Evolutionary conservation across 495 filamentous ascomycete species (phyloP), one percentile per base, ranked within the genome.

Genomic region (Thozetella sp.): DNA sequence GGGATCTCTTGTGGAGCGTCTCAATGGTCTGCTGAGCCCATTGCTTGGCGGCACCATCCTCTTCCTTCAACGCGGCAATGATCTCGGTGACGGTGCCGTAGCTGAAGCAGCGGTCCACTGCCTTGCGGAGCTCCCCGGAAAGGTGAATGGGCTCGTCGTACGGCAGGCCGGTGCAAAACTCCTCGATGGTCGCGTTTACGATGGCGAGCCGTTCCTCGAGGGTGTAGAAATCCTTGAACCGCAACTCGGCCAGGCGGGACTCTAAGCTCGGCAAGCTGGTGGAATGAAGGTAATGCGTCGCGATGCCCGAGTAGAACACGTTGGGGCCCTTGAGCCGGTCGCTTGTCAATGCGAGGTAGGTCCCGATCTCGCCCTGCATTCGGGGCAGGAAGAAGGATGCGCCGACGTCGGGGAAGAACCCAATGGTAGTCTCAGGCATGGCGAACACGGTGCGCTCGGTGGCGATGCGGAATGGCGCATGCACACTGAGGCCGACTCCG

Each of bases 351-450:
- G 90, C 95, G 40, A 98, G 85, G 75, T 97, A 98, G 43, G 91
- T 96, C 30, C 95, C 95, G 45, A 91, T 68, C 55, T 83, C 72
- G 51, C 95, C 95, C 59, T 94, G 86, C 76, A 99, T 86, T 57
- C 92, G 83, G 10, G 95, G 91, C 23, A 99, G 81, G 81, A 97
- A 98, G 80, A 97, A 98, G 20, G 90, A 93, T 55, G 86, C 95
- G 45, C 95, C 95, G 27, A 99, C 96, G 66, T 99, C 95, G 25
- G 96, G 95, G 79, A 98, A 99, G 79, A 97, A 97, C 11, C 95
- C 95, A 65, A 99, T 99, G 10, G 82, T 93, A 2, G 95, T 99
- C 80, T 99, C 95, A 34, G 95, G 95, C 95, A 99, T 99, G 61
- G 96, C 93, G 68, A 99, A 97, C 20, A 93, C 72, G 6, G 96